phyloP scores from a whole-genome alignment of 768 basidiomycete genomes.

The Gloeostereum incarnatum region DNA sequence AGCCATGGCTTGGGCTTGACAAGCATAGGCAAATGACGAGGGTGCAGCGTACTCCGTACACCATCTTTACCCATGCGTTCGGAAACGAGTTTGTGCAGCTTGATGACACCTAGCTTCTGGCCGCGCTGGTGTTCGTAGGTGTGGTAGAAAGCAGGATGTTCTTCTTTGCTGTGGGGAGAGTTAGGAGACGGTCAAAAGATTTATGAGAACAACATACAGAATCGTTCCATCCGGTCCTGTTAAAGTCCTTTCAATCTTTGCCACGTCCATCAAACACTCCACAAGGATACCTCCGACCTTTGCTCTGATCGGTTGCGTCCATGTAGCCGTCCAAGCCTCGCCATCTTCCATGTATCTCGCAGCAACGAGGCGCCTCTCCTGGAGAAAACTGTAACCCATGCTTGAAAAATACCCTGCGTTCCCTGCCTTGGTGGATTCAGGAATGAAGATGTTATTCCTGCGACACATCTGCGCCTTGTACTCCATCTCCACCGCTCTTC shows the following conservation, averaged over 20 bases:
- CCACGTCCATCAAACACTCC: constrained; percentile 77
- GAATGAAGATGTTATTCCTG: constrained; percentile 46
- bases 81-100: constrained; percentile 72
- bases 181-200: constrained; percentile 4
- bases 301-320: constrained; percentile 73
- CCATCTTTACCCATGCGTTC: constrained; percentile 71
- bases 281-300: constrained; percentile 79
- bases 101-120: constrained; percentile 86
- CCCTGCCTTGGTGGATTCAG: constrained; percentile 19
- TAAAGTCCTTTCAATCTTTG: constrained; percentile 59
- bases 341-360: constrained; percentile 55
- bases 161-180: constrained; percentile 43
- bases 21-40: constrained; percentile 94
- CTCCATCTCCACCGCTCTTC: constrained; percentile 82
- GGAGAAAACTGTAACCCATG: constrained; percentile 50
- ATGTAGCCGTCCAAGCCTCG: constrained; percentile 70
- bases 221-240: constrained; percentile 43
- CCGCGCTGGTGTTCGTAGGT: constrained; percentile 92
- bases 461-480: constrained; percentile 80
- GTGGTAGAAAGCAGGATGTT: constrained; percentile 87
- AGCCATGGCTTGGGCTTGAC: constrained; percentile 87
- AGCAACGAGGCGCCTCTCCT: constrained; percentile 56
- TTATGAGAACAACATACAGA: constrained; percentile 36
- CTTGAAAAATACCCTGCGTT: constrained; percentile 42
- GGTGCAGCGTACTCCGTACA: constrained; percentile 67